phyloP scores from a whole-genome alignment of 495 filamentous ascomycete genomes.

The Trichoderma virens region DNA sequence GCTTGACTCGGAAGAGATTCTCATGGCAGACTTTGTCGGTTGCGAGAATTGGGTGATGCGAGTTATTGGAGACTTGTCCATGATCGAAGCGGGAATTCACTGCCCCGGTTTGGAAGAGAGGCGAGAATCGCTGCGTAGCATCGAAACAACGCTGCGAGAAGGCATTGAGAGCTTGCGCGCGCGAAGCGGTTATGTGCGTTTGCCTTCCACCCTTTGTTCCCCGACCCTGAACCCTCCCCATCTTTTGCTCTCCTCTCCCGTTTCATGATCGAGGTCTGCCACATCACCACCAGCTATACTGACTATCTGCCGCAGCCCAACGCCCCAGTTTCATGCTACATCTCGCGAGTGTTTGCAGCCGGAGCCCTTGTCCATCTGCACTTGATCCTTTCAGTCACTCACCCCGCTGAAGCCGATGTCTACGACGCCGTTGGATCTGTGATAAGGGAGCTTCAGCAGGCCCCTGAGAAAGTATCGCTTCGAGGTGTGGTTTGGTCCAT shows the following conservation, averaged over 20 bases:
- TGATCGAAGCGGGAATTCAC: neutral
- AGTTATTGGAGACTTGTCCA: neutral
- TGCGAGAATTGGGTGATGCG: constrained; percentile 4
- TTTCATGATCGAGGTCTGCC: too few species aligned
- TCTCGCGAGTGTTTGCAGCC: neutral
- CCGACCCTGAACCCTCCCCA: neutral
- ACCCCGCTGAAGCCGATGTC: neutral
- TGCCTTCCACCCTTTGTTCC: too few species aligned
- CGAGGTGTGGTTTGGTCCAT: neutral
- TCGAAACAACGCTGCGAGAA: neutral
- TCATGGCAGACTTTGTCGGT: neutral
- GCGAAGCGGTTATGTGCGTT: neutral
- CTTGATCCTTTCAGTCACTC: neutral
- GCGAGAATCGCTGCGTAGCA: neutral
- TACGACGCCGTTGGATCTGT: neutral
- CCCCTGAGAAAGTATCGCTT: neutral
- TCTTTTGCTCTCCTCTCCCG: too few species aligned
- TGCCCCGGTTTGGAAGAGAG: neutral
- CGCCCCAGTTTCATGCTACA: neutral
- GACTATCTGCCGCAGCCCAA: neutral
- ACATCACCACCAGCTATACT: neutral
- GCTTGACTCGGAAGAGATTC: neutral
- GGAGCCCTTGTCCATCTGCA: neutral
- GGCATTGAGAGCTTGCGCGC: neutral
- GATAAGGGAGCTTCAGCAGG: neutral